Conservation (phyloP, 2,329 filamentous ascomycete species). For the Epichloe sylvatica region DNA sequence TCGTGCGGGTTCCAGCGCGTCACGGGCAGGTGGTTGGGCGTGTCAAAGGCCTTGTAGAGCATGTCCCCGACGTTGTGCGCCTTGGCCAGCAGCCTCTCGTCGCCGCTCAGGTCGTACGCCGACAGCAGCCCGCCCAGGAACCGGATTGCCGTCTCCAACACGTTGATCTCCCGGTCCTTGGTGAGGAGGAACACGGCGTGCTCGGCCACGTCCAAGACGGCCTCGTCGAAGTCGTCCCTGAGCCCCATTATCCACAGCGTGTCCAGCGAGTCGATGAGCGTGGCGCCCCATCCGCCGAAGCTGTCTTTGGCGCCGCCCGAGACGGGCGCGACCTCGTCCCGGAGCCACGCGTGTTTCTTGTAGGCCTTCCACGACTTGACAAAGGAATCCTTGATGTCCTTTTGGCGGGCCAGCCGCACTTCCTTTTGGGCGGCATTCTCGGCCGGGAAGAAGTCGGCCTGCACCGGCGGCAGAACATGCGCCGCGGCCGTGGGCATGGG, state of each 20-base stretch:
- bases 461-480: constrained; percentile 4
- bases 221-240: constrained; percentile 39
- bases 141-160: constrained; percentile 42
- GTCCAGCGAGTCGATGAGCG: constrained; percentile 45
- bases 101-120: constrained; percentile 35
- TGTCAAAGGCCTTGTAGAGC: constrained; percentile 39
- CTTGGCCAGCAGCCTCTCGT: constrained; percentile 30
- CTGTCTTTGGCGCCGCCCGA: constrained; percentile 30
- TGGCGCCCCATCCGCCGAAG: constrained; percentile 44
- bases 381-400: constrained; percentile 30
- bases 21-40: constrained; percentile 34
- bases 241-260: constrained; percentile 50
- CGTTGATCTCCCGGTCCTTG: constrained; percentile 26
- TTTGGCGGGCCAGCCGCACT: constrained; percentile 21
- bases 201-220: constrained; percentile 31
- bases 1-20: constrained; percentile 15
- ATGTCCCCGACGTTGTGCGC: constrained; percentile 37
- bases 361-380: constrained; percentile 36
- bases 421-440: constrained; percentile 9
- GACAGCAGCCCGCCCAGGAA: constrained; percentile 38
- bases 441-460: constrained; percentile 6
- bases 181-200: constrained; percentile 38
- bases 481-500: constrained; percentile 5
- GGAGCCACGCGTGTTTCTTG: constrained; percentile 35
- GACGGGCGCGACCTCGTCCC: constrained; percentile 37